Evolutionary conservation across 345 rosid species (phyloP), one percentile per base, ranked within the genome.

Genomic region (Arabidopsis suecica): DNA sequence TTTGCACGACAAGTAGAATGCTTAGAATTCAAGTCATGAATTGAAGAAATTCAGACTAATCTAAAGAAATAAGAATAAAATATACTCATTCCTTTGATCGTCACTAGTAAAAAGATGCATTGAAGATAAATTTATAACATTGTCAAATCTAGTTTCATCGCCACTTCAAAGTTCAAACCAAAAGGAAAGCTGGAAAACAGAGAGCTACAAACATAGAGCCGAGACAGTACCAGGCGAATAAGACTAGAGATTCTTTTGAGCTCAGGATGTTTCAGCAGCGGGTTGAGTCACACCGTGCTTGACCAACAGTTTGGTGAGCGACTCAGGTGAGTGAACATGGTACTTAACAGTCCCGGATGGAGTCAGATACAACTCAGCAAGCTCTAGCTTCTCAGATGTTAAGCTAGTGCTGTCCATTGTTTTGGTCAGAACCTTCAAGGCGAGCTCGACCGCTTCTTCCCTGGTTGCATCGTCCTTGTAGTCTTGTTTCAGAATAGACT

Each of bases 391-490:
- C 53, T 94, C 98, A 0, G 97, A 88, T 64, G 97, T 90, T 60
- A 92, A 93, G 79, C 95, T 94, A 4, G 98, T 91, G 75, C 98
- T 94, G 82, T 94, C 98, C 98, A 94, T 94, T 5, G 98, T 91
- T 81, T 94, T 94, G 80, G 91, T 91, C 53, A 94, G 88, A 32
- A 94, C 98, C 88, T 92, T 94, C 68, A 94, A 77, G 0, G 97
- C 96, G 1, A 94, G 93, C 81, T 90, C 85, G 25, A 94, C 95
- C 0, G 97, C 98, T 55, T 92, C 98, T 51, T 92, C 98, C 71
- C 98, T 87, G 1, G 86, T 77, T 58, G 91, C 88, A 30, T 92
- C 96, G 25, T 92, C 97, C 82, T 92, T 94, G 78, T 94, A 94
- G 69, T 94, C 97, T 80, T 94, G 97, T 82, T 92, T 94, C 65